Percentiles rank a stretch among this genome's conserved stretches.
phyloP scores from a whole-genome alignment of 306 rosid genomes.

The Trifolium repens region DNA sequence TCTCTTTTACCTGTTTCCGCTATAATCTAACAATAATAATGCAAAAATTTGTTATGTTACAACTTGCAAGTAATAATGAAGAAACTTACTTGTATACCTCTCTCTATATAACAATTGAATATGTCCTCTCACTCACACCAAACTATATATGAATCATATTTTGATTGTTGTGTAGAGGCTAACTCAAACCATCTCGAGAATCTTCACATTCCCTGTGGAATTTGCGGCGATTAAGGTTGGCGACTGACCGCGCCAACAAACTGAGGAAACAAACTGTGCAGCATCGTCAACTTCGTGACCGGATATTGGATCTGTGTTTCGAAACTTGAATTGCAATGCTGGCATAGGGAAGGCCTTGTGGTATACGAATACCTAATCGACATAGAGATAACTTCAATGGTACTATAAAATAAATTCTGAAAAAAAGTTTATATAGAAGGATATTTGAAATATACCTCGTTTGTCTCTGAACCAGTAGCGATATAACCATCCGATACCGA shows the following conservation, averaged over 20 bases:
- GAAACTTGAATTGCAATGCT: slow-evolving; percentile 84
- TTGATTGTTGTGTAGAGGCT: slow-evolving; percentile 31
- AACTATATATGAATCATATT: slow-evolving; percentile 37
- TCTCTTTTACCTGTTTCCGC: slow-evolving; percentile 55
- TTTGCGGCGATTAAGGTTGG: slow-evolving; percentile 87
- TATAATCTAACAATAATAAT: slow-evolving; percentile 59
- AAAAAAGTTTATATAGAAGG: not conserved
- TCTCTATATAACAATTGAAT: slow-evolving; percentile 45
- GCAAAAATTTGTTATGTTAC: slow-evolving; percentile 68
- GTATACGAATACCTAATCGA: slow-evolving; percentile 85
- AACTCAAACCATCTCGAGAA: slow-evolving; percentile 86
- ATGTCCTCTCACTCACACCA: slow-evolving; percentile 41
- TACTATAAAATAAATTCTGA: slow-evolving; percentile 14
- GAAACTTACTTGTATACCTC: slow-evolving; percentile 49
- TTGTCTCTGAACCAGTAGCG: slow-evolving; percentile 98
- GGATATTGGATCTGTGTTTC: slow-evolving; percentile 71
- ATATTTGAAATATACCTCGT: slow-evolving; percentile 66
- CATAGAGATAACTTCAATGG: slow-evolving; percentile 30
- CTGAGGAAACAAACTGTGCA: slow-evolving; percentile 82
- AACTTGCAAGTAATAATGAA: slow-evolving; percentile 52
- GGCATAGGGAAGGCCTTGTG: slow-evolving; percentile 99
- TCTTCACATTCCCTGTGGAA: slow-evolving; percentile 90
- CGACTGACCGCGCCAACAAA: slow-evolving; percentile 95
- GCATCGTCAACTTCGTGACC: slow-evolving; percentile 75
- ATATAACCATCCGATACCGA: slow-evolving; percentile 92